Base-by-base conservation (phyloP, 139 green algal genomes). In the Chlorella sp. region DNA sequence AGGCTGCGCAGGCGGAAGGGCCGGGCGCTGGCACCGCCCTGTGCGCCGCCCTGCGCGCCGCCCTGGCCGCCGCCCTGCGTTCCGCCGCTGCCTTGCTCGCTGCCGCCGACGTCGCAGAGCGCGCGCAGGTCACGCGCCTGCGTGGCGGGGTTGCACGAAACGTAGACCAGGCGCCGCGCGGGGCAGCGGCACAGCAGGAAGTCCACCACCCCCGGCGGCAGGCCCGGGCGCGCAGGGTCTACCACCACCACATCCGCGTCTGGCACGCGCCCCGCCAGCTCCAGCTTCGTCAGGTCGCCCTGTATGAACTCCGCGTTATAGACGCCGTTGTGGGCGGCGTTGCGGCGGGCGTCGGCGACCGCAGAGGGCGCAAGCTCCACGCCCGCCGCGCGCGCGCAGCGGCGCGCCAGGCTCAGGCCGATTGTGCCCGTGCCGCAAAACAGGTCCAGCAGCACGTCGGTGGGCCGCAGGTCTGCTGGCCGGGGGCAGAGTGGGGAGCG, bases 351-450 rank as follows among this genome's bases (percentile, higher is more conserved):
- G 43, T 93, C 88, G 1, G 8, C 55, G 35, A 93, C 78, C 1
- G 90, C 81, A 0, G 60, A 42, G 33, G 71, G 7, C 15, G 27
- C 50, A 40, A 77, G 76, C 77, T 95, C 91, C 19, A 93, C 68
- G 1, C 91, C 90, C 2, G 85, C 45, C n/a, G 92, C 86, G 35
- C 60, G 14, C 2, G 6, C 3, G 68, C 80, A 89, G 1, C 71
- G 46, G 2, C 7, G 3, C 5, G 94, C 94, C 65, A 98, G 79
- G 12, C 77, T 86, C 27, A 98, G 75, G 0, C 85, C 91, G 62
- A 98, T 95, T 29, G 88, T 90, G 40, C 94, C 94, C 8, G 92
- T 91, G 43, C 94, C 94, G 73, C 91, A 97, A 82, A 94, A 98
- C 3, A 98, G 85, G 81, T 98, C 94, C 63, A 98, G 82, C 42